Base-by-base conservation (phyloP, 139 green algal genomes). In the Ettlia oleoabundans region DNA sequence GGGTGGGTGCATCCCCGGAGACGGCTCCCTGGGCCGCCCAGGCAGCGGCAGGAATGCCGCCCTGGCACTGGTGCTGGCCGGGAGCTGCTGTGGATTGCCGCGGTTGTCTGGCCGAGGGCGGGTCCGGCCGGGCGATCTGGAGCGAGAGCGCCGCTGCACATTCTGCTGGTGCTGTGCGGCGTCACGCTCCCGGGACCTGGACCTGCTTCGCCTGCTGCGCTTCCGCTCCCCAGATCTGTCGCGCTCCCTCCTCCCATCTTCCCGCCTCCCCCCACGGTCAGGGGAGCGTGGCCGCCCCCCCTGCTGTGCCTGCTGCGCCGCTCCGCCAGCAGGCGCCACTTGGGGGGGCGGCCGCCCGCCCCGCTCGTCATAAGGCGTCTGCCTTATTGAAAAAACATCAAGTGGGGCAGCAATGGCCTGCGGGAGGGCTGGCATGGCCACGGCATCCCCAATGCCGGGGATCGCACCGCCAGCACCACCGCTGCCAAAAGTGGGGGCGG, bases 361-460 rank as follows among this genome's bases (percentile, higher is more conserved):
- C 2, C 73, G 73, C 13, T 35, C 73, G 4, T 68, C 73, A 30
- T 15, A 69, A 1, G 73, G 73, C 51, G 41, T 30, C 73, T 68
- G 52, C 53, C 28, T 26, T 28, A 81, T 61, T 28, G 9, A 37
- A 18, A 81, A 81, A 38, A 71, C 65, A 41, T 69, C 64, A 19
- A 83, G 24, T 4, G 67, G 9, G 13, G 7, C 24, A 6, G 66
- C 42, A 5, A 30, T 37, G n/a, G 78, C 55, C 43, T 51, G 35
- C 28, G 66, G 55, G 64, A 86, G 71, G 38, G 53, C 63, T 0
- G 72, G 71, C 64, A 76, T 80, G 55, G 53, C 62, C 26, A 87
- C 13, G 0, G 85, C 85, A 3, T 80, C 85, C 1, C 85, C 85
- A 47, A 89, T 85, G 52, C 85, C 85, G 6, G 85, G 85, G 43